phyloP scores from a whole-genome alignment of 306 rosid genomes.

The Glycyrrhiza uralensis region DNA sequence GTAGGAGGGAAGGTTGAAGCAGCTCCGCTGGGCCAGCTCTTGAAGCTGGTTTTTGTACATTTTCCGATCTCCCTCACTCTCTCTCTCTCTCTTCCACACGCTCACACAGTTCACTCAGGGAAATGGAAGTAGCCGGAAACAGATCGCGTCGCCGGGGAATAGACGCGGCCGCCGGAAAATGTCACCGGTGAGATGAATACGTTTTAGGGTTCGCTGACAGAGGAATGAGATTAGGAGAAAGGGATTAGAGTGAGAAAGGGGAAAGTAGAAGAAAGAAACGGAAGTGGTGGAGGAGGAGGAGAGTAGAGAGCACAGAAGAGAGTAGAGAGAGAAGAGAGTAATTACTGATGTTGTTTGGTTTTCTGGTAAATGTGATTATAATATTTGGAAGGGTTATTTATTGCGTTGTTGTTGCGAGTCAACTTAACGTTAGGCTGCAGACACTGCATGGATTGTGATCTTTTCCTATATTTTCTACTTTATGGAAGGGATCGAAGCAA shows the following conservation, averaged over 20 bases:
- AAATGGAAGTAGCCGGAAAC: constrained; percentile 18
- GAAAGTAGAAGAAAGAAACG: not conserved
- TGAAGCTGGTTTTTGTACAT: constrained; percentile 99
- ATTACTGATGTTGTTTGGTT: not conserved
- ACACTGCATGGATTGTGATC: constrained; percentile 52
- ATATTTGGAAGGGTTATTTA: constrained; percentile 36
- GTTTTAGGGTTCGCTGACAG: constrained; percentile 33
- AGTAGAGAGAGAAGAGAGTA: not conserved
- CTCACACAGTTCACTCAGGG: not conserved
- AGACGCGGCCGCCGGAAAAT: constrained; percentile 36
- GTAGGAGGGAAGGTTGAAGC: constrained; percentile 91
- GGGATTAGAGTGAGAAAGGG: not conserved
- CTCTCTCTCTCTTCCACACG: constrained; percentile 9
- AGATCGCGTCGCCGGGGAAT: constrained; percentile 62
- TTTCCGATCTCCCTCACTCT: constrained; percentile 38
- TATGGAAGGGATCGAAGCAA: not conserved
- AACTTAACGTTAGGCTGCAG: constrained; percentile 53
- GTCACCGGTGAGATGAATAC: constrained; percentile 16
- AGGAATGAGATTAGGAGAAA: not conserved
- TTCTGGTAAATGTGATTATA: not conserved
- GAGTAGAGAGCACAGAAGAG: not conserved
- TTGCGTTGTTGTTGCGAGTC: constrained; percentile 53
- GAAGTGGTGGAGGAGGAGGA: not conserved
- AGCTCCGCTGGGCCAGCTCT: constrained; percentile 95
- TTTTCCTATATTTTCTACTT: constrained; percentile 36